Conservation (phyloP, 305 asterid species). For the Fraxinus baroniana region DNA sequence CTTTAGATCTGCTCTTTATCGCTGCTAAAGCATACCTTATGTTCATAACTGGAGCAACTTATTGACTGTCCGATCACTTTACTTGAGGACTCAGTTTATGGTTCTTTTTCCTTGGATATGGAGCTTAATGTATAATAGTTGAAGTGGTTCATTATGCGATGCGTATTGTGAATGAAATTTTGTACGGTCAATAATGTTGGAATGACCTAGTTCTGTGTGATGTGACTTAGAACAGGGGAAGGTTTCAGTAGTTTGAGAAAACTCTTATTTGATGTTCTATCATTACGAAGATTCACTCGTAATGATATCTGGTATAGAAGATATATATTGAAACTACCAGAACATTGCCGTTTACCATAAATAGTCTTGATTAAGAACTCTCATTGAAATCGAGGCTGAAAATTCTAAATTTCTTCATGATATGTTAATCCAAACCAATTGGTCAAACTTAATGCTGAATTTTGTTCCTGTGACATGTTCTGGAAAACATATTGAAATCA, state of each 20-base stretch:
- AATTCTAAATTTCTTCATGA: not conserved
- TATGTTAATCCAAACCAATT: not conserved
- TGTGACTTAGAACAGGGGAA: not conserved
- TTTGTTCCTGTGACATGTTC: not conserved
- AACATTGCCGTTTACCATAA: not conserved
- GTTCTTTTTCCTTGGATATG: not conserved
- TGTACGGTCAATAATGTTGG: not conserved
- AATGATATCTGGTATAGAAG: not conserved
- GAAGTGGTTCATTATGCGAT: not conserved
- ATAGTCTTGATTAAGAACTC: not conserved
- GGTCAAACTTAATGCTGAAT: not conserved
- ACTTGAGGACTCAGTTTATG: not conserved
- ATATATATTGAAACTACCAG: not conserved
- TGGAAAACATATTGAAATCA: not conserved
- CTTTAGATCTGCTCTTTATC: not conserved
- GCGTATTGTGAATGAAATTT: not conserved
- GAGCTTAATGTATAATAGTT: not conserved
- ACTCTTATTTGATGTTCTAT: not conserved
- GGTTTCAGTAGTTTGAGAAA: not conserved
- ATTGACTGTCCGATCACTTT: not conserved
- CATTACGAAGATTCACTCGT: not conserved
- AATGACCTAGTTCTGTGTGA: not conserved
- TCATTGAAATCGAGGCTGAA: not conserved
- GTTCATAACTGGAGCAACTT: not conserved
- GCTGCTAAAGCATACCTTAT: not conserved